Conservation (phyloP, 2,329 filamentous ascomycete genomes). For the Clonostachys rhizophaga region DNA sequence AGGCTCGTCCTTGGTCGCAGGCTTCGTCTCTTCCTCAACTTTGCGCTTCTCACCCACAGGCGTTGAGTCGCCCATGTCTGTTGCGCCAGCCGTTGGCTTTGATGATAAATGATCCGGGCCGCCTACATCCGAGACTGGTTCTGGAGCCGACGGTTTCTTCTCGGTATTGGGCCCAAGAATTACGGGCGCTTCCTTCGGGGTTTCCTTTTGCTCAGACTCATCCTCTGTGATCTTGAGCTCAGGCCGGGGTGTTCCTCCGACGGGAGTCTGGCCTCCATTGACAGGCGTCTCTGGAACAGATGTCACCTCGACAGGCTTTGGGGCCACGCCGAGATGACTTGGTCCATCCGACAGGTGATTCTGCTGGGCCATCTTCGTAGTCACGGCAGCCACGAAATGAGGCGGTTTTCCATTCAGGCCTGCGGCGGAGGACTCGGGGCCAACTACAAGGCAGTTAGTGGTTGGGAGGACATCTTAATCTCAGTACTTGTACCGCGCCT, state of each 20-base stretch:
- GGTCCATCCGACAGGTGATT: too few species aligned
- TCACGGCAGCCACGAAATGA: too few species aligned
- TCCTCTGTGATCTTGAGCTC: conserved; percentile 25
- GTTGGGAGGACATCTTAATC: too few species aligned
- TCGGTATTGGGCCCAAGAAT: background rate
- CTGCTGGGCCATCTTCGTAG: too few species aligned
- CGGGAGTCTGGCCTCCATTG: conserved; percentile 21
- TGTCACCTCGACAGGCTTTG: conserved; percentile 27
- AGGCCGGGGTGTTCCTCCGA: conserved; percentile 24
- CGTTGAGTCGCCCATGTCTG: background rate
- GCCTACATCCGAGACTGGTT: background rate
- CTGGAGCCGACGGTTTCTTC: conserved; percentile 6
- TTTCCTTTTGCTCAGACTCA: conserved; percentile 3
- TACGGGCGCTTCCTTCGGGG: conserved; percentile 11
- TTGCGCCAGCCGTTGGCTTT: background rate
- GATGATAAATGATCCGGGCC: background rate
- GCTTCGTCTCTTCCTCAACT: conserved; percentile 18
- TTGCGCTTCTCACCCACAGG: conserved; percentile 30
- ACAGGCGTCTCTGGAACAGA: conserved; percentile 28
- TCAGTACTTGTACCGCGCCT: too few species aligned
- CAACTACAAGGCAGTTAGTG: too few species aligned
- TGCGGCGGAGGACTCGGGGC: background rate
- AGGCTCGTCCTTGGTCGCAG: conserved; percentile 5
- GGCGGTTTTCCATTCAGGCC: background rate
- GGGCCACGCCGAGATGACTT: conserved; percentile 2